Percentiles rank a stretch among this genome's conserved stretches.
These are phyloP conservation scores for Gonapodya sp. DNA, from an alignment of 192 early-diverging fungal species.

Conservation along the genomic window DNA sequence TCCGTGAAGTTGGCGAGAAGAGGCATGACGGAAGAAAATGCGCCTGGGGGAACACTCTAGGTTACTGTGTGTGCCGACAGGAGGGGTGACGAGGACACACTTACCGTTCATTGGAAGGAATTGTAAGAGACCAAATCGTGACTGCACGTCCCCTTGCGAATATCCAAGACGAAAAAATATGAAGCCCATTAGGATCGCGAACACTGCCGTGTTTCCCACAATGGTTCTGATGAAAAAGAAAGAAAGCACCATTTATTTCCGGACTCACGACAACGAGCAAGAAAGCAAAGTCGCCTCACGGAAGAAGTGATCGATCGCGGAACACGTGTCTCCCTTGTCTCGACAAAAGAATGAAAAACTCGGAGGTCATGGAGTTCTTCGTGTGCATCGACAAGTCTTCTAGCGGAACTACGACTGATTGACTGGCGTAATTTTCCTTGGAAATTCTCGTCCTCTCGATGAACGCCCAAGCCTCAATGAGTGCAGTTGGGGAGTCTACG, in stretches of 20 bases:
- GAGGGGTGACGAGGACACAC: not conserved
- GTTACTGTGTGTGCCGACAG: not conserved
- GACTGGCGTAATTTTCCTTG: not conserved
- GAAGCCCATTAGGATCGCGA: not conserved
- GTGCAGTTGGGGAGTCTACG: not conserved
- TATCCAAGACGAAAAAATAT: slow-evolving; percentile 6
- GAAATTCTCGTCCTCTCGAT: not conserved
- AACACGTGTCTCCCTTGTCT: not conserved
- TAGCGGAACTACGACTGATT: not conserved
- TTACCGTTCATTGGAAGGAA: not conserved
- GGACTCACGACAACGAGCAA: not conserved
- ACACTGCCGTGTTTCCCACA: not conserved
- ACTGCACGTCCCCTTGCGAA: not conserved
- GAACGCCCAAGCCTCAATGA: not conserved
- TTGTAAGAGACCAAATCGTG: not conserved
- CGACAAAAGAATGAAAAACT: not conserved
- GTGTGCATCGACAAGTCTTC: not conserved
- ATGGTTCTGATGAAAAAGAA: not conserved
- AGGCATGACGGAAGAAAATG: not conserved
- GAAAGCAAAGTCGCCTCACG: not conserved
- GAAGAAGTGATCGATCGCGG: not conserved
- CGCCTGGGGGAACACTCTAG: not conserved
- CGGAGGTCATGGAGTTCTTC: not conserved
- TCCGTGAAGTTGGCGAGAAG: not conserved
- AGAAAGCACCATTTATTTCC: not conserved